phyloP scores from a whole-genome alignment of 73 alveolate genomes.

The Uronychia setigera region DNA sequence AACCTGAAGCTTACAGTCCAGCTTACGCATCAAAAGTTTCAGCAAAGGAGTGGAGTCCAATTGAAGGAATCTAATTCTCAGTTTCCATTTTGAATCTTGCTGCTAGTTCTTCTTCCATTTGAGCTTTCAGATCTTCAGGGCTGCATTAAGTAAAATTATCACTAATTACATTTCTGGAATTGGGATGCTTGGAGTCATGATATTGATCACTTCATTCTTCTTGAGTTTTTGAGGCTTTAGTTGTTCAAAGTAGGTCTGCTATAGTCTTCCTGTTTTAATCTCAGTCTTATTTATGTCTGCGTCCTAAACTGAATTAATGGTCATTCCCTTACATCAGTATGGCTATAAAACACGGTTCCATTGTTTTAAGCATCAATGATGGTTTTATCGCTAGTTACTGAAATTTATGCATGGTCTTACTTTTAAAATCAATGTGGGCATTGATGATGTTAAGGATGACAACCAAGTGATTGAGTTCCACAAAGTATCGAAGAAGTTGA shows the following conservation, averaged over 20 bases:
- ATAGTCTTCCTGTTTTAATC: not conserved
- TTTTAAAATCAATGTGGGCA: constrained; percentile 12
- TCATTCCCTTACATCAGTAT: not conserved
- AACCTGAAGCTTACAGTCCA: not conserved
- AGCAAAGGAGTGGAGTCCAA: not conserved
- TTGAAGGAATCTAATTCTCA: not conserved
- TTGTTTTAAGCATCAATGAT: constrained; percentile 4
- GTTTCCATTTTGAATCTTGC: not conserved
- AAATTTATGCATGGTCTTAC: not conserved
- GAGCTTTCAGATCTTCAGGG: not conserved
- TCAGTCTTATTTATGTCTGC: constrained; percentile 5
- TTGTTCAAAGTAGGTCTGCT: not conserved
- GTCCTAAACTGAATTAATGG: not conserved
- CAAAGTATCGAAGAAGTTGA: constrained; percentile 7
- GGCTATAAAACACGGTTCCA: not conserved
- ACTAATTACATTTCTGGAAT: constrained; percentile 5
- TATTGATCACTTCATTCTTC: not conserved
- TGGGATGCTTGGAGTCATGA: not conserved
- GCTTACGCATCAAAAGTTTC: not conserved
- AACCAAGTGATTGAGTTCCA: constrained; percentile 7
- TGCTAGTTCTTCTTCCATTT: not conserved
- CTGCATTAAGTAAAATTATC: not conserved
- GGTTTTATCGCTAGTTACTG: constrained; percentile 8
- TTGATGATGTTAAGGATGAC: constrained; percentile 25
- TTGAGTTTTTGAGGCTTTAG: not conserved